These are phyloP conservation scores for Boletus reticuloceps DNA, from an alignment of 768 basidiomycete genomes.

Conservation along the genomic window DNA sequence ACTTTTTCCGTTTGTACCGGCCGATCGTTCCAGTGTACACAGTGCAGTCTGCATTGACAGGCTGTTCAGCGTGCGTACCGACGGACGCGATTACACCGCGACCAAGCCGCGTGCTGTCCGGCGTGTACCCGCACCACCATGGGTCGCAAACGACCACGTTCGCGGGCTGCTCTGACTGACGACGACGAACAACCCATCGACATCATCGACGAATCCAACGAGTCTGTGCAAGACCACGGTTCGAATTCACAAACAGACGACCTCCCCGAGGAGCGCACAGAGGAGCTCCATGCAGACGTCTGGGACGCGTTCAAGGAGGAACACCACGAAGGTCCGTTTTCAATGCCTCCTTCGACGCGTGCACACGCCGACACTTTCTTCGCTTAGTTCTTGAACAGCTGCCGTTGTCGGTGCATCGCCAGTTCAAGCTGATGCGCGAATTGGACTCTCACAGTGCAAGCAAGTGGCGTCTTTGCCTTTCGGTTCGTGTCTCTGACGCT, in stretches of 20 bases:
- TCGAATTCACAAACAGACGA: conserved; percentile 2
- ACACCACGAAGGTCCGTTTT: conserved; percentile 64
- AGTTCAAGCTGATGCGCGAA: conserved; percentile 67
- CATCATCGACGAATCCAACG: conserved; percentile 9
- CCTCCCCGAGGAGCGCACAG: conserved; percentile 35
- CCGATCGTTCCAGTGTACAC: no score
- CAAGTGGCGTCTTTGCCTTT: conserved; percentile 20
- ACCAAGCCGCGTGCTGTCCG: conserved; percentile 3
- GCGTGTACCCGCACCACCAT: conserved; percentile 15
- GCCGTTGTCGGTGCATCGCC: conserved; percentile 70
- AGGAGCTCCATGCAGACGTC: conserved; percentile 50
- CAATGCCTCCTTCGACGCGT: not conserved
- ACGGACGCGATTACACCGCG: conserved; percentile 2
- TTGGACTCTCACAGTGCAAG: conserved; percentile 65
- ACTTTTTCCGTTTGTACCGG: no score
- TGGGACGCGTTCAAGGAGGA: conserved; percentile 80
- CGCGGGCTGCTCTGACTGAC: conserved; percentile 36
- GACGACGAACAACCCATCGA: conserved; percentile 26
- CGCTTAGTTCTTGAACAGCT: conserved; percentile 70
- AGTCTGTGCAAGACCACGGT: conserved; percentile 6
- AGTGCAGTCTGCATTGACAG: no score
- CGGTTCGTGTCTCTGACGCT: conserved; percentile 1
- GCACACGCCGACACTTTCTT: not conserved
- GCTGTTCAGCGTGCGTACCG: not conserved
- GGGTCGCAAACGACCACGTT: conserved; percentile 48